phyloP scores from a whole-genome alignment of 257 asterid species.

The Capsicum baccatum region DNA sequence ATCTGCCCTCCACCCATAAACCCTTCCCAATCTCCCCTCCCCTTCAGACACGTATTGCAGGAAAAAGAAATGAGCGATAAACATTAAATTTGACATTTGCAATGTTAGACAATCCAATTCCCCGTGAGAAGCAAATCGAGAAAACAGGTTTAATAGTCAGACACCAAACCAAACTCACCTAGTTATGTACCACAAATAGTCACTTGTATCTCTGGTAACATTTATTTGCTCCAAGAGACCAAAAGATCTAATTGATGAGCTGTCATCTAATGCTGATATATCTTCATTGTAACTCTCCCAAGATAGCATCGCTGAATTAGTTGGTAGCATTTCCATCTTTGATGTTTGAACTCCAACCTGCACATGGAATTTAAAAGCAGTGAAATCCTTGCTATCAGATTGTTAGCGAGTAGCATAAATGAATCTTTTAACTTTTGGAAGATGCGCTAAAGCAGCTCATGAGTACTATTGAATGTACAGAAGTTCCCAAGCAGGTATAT shows the following conservation, averaged over 20 bases:
- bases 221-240: slow-evolving; percentile 95
- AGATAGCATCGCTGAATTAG: slow-evolving; percentile 56
- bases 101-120: slow-evolving; percentile 1
- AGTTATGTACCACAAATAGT: slow-evolving; percentile 88
- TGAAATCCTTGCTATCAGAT: slow-evolving; percentile 21
- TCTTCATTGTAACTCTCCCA: slow-evolving; percentile 96
- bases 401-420: background rate
- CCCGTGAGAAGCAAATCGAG: background rate
- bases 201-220: slow-evolving; percentile 87
- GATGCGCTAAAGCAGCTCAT: background rate
- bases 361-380: slow-evolving; percentile 24
- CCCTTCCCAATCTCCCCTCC: background rate
- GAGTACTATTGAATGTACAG: background rate
- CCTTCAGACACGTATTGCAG: background rate
- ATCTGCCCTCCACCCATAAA: background rate
- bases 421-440: background rate
- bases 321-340: slow-evolving; percentile 72
- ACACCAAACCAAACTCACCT: slow-evolving; percentile 53
- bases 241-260: slow-evolving; percentile 65
- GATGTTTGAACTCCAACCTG: slow-evolving; percentile 95
- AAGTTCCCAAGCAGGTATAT: background rate
- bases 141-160: background rate
- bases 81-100: slow-evolving; percentile 3
- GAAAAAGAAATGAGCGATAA: background rate
- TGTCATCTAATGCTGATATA: slow-evolving; percentile 67